Percentiles rank a stretch among this genome's conserved stretches.
phyloP scores from a whole-genome alignment of 2,329 filamentous ascomycete species.

The Monosporascus ibericus region DNA sequence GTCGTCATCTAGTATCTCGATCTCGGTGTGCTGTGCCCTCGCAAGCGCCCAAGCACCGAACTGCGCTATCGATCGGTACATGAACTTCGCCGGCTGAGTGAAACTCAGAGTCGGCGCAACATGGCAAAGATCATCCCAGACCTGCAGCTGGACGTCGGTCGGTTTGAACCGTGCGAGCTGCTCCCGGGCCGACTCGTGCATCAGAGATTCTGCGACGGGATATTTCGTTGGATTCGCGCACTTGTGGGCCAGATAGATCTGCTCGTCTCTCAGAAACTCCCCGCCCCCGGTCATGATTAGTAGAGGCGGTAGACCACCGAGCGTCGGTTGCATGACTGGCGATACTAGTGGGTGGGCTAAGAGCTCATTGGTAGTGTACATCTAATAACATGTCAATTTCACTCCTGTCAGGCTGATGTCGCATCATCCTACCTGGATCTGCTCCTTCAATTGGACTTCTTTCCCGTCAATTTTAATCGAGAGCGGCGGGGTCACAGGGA shows the following conservation, averaged over 20 bases:
- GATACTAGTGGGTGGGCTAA: slow-evolving; percentile 85
- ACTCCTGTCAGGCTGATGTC: neutral
- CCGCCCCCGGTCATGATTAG: slow-evolving; percentile 83
- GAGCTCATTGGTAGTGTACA: slow-evolving; percentile 77
- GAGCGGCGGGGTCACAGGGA: slow-evolving; percentile 35
- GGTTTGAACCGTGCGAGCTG: slow-evolving; percentile 64
- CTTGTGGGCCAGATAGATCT: slow-evolving; percentile 93
- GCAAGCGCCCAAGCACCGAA: slow-evolving; percentile 91
- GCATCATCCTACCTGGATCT: slow-evolving; percentile 65
- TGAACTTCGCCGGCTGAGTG: slow-evolving; percentile 90
- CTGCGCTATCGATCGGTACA: slow-evolving; percentile 88
- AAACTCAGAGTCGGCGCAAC: slow-evolving; percentile 91
- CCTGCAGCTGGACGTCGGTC: slow-evolving; percentile 87
- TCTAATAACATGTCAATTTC: slow-evolving; percentile 27
- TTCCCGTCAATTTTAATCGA: slow-evolving; percentile 67
- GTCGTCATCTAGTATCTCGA: slow-evolving; percentile 78
- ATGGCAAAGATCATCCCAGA: slow-evolving; percentile 95
- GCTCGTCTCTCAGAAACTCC: slow-evolving; percentile 86
- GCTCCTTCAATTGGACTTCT: slow-evolving; percentile 71
- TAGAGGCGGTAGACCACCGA: slow-evolving; percentile 84
- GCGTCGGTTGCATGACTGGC: slow-evolving; percentile 76
- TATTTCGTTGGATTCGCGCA: slow-evolving; percentile 79
- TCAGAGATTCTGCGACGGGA: slow-evolving; percentile 56
- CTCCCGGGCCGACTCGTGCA: slow-evolving; percentile 57
- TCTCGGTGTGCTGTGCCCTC: slow-evolving; percentile 69